These are phyloP conservation scores for Myriosclerotinia duriaeana DNA, from an alignment of 2,329 filamentous ascomycete genomes.

Conservation along the genomic window DNA sequence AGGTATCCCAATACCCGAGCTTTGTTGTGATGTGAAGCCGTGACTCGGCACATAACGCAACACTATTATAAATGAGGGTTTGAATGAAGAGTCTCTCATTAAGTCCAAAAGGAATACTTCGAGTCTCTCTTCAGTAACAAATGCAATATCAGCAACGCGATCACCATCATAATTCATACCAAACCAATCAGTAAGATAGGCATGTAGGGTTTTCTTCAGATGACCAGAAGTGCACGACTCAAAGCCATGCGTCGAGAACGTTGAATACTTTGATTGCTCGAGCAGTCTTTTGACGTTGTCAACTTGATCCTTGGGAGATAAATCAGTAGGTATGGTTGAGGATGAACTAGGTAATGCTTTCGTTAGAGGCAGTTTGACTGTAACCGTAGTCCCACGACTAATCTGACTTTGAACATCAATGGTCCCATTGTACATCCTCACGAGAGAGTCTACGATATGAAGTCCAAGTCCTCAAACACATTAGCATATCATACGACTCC, in stretches of 20 bases:
- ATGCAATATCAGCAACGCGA: conserved; percentile 8
- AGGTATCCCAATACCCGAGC: background rate
- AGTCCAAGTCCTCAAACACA: conserved; percentile 48
- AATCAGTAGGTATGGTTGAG: background rate
- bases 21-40: background rate
- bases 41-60: conserved; percentile 14
- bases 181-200: conserved; percentile 18
- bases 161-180: background rate
- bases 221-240: conserved; percentile 1
- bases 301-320: conserved; percentile 5
- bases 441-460: conserved; percentile 59
- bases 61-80: conserved; percentile 17
- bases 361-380: conserved; percentile 41
- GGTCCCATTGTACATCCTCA: conserved; percentile 56
- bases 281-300: conserved; percentile 4
- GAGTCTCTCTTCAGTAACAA: conserved; percentile 13
- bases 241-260: conserved; percentile 18
- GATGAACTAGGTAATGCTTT: background rate
- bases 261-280: conserved; percentile 1
- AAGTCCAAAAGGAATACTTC: conserved; percentile 1
- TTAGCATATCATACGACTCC: background rate
- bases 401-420: conserved; percentile 57
- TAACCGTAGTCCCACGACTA: conserved; percentile 54
- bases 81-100: background rate
- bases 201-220: conserved; percentile 10